Conservation (phyloP, 2,329 filamentous ascomycete genomes). For the Alternaria sp. region DNA sequence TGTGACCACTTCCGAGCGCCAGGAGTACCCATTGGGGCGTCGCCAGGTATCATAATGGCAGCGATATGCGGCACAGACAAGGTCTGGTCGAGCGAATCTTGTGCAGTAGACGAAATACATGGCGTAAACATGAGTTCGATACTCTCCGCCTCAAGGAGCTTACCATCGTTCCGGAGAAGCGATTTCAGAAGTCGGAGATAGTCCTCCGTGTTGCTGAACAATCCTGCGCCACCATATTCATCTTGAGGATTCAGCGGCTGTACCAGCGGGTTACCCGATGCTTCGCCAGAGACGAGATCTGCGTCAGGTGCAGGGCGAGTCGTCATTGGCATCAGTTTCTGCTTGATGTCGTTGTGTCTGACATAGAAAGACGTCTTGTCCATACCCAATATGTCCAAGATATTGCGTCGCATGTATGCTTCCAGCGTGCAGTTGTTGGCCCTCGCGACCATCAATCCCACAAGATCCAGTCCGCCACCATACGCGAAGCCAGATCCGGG, state of each 20-base stretch:
- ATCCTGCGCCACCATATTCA: conserved; percentile 30
- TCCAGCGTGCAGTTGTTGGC: conserved; percentile 30
- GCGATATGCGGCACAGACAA: conserved; percentile 17
- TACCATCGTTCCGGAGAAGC: conserved; percentile 28
- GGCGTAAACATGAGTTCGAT: conserved; percentile 27
- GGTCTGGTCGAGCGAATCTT: background rate
- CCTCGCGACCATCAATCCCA: conserved; percentile 36
- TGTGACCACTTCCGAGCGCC: conserved; percentile 25
- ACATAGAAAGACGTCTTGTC: conserved; percentile 32
- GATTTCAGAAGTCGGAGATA: conserved; percentile 32
- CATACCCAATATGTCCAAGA: conserved; percentile 36
- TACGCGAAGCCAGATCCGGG: conserved; percentile 35
- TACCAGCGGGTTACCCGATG: background rate
- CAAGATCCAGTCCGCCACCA: conserved; percentile 34
- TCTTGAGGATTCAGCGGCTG: conserved; percentile 21
- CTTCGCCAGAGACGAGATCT: conserved; percentile 13
- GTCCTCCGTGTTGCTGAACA: conserved; percentile 30
- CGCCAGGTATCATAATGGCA: conserved; percentile 24
- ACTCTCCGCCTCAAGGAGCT: conserved; percentile 23
- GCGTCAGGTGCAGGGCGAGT: conserved; percentile 15
- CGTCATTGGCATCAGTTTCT: conserved; percentile 29
- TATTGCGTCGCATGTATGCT: conserved; percentile 14
- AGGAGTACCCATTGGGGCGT: conserved; percentile 18
- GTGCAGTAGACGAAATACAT: conserved; percentile 4
- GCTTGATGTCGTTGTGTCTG: conserved; percentile 17